phyloP scores from a whole-genome alignment of 192 early-diverging fungal species.

The Coemansia sp. region DNA sequence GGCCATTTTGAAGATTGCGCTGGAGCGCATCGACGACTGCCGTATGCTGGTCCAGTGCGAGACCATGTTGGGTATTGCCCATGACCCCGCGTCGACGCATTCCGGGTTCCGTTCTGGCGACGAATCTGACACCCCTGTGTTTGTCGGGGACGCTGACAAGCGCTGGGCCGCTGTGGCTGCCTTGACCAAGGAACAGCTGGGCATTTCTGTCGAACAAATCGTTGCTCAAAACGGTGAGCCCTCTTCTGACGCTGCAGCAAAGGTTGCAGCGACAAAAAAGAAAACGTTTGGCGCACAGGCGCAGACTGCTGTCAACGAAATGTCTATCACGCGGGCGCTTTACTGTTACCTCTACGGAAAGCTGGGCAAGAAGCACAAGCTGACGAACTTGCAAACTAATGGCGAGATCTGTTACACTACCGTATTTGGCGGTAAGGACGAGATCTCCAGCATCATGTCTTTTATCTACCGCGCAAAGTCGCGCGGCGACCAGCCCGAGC shows the following conservation, averaged over 20 bases:
- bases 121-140: background rate
- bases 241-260: background rate
- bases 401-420: background rate
- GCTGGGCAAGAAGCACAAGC: background rate
- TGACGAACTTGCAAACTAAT: constrained; percentile 4
- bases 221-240: background rate
- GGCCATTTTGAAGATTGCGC: constrained; percentile 14
- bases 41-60: constrained; percentile 42
- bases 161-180: constrained; percentile 25
- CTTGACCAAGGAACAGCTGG: constrained; percentile 4
- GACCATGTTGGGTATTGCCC: constrained; percentile 20
- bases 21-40: constrained; percentile 26
- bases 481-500: constrained; percentile 21
- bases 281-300: constrained; percentile 15
- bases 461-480: constrained; percentile 44
- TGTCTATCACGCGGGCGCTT: constrained; percentile 11
- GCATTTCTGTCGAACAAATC: constrained; percentile 4
- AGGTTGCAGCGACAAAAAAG: constrained; percentile 1
- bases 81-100: background rate
- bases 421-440: constrained; percentile 16
- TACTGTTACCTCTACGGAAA: constrained; percentile 22
- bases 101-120: background rate
- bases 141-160: constrained; percentile 1
- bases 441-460: background rate
- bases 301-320: background rate